Conservation (phyloP, 2,329 filamentous ascomycete genomes). For the Basipetospora chlamydospora region DNA sequence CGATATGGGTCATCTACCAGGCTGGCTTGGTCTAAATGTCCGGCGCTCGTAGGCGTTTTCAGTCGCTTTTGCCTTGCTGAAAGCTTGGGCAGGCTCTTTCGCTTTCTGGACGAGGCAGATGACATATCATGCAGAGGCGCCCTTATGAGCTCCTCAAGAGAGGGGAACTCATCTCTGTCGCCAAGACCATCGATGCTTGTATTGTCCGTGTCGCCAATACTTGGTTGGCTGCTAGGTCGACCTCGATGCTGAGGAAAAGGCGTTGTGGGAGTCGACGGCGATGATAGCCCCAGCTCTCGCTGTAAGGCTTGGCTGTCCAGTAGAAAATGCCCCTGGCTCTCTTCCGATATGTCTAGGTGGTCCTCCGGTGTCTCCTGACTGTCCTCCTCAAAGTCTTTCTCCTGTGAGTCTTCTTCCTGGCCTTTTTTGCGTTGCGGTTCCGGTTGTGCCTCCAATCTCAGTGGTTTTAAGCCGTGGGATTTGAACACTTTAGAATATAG, state of each 20-base stretch:
- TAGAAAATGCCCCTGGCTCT: slow-evolving; percentile 17
- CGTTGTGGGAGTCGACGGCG: slow-evolving; percentile 6
- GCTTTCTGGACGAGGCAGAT: slow-evolving; percentile 7
- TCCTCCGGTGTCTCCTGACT: slow-evolving; percentile 25
- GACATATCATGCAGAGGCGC: slow-evolving; percentile 7
- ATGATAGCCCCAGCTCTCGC: neutral
- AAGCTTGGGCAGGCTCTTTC: slow-evolving; percentile 1
- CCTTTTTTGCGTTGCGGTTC: slow-evolving; percentile 14
- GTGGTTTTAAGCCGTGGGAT: slow-evolving; percentile 37
- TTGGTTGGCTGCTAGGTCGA: slow-evolving; percentile 19
- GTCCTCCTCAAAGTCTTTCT: slow-evolving; percentile 35
- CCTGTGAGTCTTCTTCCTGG: slow-evolving; percentile 26
- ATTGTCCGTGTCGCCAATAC: slow-evolving; percentile 20
- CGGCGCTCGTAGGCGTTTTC: neutral
- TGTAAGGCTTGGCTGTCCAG: slow-evolving; percentile 7
- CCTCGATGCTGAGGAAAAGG: slow-evolving; percentile 10
- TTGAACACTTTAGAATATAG: slow-evolving; percentile 38
- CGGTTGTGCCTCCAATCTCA: slow-evolving; percentile 24
- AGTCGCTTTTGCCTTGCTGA: neutral
- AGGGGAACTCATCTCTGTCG: slow-evolving; percentile 18
- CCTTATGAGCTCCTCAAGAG: slow-evolving; percentile 19
- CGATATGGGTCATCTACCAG: neutral
- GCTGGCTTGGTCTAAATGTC: neutral
- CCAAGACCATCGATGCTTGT: slow-evolving; percentile 20
- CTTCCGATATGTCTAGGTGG: slow-evolving; percentile 13